Evolutionary conservation across 164 flowering plant genomes (phyloP).

Genomic region (Malania oleifera): DNA sequence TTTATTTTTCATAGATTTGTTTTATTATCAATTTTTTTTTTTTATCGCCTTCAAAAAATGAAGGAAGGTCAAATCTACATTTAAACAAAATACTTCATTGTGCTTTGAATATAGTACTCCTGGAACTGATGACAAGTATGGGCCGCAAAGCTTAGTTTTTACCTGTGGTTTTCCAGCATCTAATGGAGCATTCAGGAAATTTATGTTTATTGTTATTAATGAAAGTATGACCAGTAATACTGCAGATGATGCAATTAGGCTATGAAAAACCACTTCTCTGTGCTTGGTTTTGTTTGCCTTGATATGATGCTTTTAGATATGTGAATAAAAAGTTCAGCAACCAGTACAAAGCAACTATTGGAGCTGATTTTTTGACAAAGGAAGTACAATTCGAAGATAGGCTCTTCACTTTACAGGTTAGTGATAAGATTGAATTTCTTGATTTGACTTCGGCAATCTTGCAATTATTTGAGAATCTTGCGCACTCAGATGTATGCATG

Average conservation of each 20-base stretch:
- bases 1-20: too few relatives aligned
- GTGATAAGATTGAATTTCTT: slow-evolving; percentile 5
- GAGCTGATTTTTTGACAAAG: slow-evolving; percentile 88
- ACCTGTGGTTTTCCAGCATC: too few relatives aligned
- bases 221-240: too few relatives aligned
- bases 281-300: slow-evolving; percentile 23
- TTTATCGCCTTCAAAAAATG: too few relatives aligned
- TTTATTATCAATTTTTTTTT: too few relatives aligned
- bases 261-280: background rate
- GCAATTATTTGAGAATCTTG: too few relatives aligned
- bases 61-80: too few relatives aligned
- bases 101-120: too few relatives aligned
- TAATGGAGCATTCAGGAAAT: background rate
- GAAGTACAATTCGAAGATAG: slow-evolving; percentile 88
- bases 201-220: background rate
- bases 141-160: too few relatives aligned
- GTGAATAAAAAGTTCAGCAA: slow-evolving; percentile 85
- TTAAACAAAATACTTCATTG: too few relatives aligned
- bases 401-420: slow-evolving; percentile 80
- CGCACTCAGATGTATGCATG: too few relatives aligned
- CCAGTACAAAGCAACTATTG: slow-evolving; percentile 89
- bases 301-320: slow-evolving; percentile 41
- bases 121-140: too few relatives aligned
- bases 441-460: background rate
- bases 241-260: background rate